These are phyloP conservation scores for Rubia peregrina DNA, from an alignment of 305 asterid genomes.

Conservation along the genomic window DNA sequence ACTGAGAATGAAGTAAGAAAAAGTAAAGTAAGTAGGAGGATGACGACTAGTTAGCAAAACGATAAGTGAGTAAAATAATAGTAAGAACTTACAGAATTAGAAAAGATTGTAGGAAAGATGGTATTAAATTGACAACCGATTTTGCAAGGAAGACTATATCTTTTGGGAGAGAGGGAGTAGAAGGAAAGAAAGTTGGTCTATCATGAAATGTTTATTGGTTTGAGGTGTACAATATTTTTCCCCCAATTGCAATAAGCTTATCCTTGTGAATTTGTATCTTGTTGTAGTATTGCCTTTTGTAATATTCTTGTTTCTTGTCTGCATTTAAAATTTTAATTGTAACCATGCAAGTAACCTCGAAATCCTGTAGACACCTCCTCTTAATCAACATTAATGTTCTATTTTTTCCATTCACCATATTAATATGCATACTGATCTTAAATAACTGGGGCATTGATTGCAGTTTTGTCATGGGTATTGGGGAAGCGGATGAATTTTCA, in stretches of 20 bases:
- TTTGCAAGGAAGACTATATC: background rate
- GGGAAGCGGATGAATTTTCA: slow-evolving; percentile 98
- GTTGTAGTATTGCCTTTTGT: background rate
- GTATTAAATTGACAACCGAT: too few relatives aligned
- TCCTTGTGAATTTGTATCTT: background rate
- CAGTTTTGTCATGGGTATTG: slow-evolving; percentile 96
- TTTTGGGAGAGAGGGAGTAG: background rate
- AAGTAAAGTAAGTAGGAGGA: too few relatives aligned
- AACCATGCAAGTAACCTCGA: background rate
- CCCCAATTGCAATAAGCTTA: background rate
- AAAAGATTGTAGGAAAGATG: background rate
- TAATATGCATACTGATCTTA: background rate
- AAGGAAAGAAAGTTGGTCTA: background rate
- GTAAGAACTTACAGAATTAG: background rate
- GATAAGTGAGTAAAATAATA: background rate
- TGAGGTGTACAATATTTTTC: background rate
- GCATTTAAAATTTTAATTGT: background rate
- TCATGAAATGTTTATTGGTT: background rate
- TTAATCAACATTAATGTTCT: background rate
- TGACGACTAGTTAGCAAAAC: too few relatives aligned
- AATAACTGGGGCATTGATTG: slow-evolving; percentile 21
- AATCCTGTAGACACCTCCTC: too few relatives aligned
- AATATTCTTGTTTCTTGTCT: background rate
- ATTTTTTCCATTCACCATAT: background rate
- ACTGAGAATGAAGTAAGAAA: too few relatives aligned